Conservation (phyloP, 129 eudicot species). For the Cynara cardunculus region DNA sequence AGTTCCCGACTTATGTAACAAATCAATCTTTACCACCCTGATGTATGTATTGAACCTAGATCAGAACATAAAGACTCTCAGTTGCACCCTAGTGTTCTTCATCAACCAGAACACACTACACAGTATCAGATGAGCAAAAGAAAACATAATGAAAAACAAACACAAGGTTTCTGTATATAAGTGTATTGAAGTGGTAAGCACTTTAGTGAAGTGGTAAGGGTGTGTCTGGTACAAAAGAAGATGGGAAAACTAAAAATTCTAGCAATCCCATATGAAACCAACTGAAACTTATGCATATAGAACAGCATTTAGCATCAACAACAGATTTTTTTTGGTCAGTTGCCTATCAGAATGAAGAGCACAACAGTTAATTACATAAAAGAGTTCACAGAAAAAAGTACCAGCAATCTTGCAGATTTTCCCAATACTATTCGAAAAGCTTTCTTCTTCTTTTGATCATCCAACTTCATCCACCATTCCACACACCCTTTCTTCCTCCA, state of each 20-base stretch:
- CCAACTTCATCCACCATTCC: slow-evolving; percentile 94
- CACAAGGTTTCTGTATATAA: too few relatives aligned
- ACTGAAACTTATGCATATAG: not conserved
- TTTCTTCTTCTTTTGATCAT: slow-evolving; percentile 38
- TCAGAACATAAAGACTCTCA: not conserved
- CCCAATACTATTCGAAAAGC: slow-evolving; percentile 40
- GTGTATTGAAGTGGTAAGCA: too few relatives aligned
- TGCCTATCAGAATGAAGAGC: not conserved
- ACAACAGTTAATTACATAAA: not conserved
- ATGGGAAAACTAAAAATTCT: not conserved
- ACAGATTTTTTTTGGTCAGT: not conserved
- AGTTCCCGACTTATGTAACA: not conserved
- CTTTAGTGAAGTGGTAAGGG: too few relatives aligned
- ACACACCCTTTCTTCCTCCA: slow-evolving; percentile 97
- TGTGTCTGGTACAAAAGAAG: not conserved
- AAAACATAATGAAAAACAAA: too few relatives aligned
- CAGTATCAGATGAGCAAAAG: too few relatives aligned
- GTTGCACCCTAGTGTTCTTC: not conserved
- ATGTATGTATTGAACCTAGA: not conserved
- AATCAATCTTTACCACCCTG: slow-evolving; percentile 1
- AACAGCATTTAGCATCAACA: slow-evolving; percentile 1
- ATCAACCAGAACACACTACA: not conserved
- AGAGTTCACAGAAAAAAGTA: slow-evolving; percentile 30
- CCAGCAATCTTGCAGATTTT: slow-evolving; percentile 66
- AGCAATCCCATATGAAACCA: not conserved